Base-by-base conservation (phyloP, 2,329 filamentous ascomycete genomes). In the Penicillium decumbens region DNA sequence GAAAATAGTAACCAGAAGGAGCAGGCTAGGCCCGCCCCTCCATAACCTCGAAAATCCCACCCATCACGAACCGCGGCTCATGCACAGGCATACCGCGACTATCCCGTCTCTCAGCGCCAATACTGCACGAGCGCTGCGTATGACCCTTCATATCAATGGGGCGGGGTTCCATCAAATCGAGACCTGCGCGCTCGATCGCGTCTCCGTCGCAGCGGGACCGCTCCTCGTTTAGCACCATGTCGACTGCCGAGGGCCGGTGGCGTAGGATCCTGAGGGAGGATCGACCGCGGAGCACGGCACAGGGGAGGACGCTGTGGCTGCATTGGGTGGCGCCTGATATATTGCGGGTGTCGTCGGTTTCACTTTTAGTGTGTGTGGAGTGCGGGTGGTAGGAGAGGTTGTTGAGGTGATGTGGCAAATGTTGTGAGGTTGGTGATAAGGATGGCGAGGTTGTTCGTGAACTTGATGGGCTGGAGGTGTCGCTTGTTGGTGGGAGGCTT, bases 21-120 rank as follows among this genome's bases (percentile, higher is more conserved):
- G 41, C 33, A 48, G 41, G 43, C 45, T 56, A 74, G 41, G 64
- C 66, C 20, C 57, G 54, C 10, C 69, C 71, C 51, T 75, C 73
- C 71, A 76, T 70, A 28, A 75, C 71, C 59, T 75, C 73, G 48
- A 74, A 71, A 29, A 76, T 76, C 7, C 73, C 73, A 13, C 73
- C 73, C 67, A 76, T 71, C 23, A 75, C 72, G 53, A 71, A 72
- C 15, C 65, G 59, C 15, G 70, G 70, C 53, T 64, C 64, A 32
- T 51, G 47, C 12, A 51, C 51, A 10, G 44, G 25, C 32, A 45
- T 24, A 28, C 49, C 41, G 44, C 51, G 41, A 45, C 40, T 30
- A 40, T 47, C 45, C 9, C 49, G 24, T 15, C 38, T 40, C 9
- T 37, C 33, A 6, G 33, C 33, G 7, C 32, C 32, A 12, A 37